Conservation (phyloP, 2,329 filamentous ascomycete genomes). For the Neofusicoccum laricinum region DNA sequence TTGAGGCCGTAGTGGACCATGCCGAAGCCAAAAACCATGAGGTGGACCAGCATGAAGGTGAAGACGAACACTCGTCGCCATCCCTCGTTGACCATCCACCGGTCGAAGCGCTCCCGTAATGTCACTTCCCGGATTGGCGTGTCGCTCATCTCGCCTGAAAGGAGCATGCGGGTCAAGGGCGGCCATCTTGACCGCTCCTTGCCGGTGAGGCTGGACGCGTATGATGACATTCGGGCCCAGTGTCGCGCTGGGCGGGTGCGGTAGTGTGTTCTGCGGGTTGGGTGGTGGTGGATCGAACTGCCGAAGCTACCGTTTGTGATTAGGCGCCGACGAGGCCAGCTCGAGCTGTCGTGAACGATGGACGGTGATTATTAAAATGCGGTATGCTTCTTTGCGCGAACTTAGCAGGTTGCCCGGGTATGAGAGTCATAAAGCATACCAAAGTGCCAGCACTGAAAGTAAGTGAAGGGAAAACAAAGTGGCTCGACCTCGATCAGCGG, state of each 20-base stretch:
- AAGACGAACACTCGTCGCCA: slow-evolving; percentile 79
- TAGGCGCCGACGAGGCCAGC: slow-evolving; percentile 12
- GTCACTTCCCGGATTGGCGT: slow-evolving; percentile 68
- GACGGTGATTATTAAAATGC: not conserved
- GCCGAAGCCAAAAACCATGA: slow-evolving; percentile 74
- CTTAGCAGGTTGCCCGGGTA: not conserved
- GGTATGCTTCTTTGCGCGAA: not conserved
- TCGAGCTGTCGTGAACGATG: not conserved
- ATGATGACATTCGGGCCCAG: not conserved
- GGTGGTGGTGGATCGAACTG: not conserved
- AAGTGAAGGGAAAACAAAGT: not conserved
- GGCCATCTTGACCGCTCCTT: slow-evolving; percentile 76
- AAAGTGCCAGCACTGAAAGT: slow-evolving; percentile 12
- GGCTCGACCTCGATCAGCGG: not conserved
- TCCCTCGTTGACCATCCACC: slow-evolving; percentile 89
- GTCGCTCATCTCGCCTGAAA: slow-evolving; percentile 78
- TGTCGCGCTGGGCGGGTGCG: too few species aligned
- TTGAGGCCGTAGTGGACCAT: slow-evolving; percentile 79
- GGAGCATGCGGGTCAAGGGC: slow-evolving; percentile 75
- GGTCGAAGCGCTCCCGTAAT: slow-evolving; percentile 69
- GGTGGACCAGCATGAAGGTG: slow-evolving; percentile 69
- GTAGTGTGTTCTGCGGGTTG: not conserved
- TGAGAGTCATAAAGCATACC: not conserved
- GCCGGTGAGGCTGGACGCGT: slow-evolving; percentile 32
- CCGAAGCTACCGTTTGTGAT: not conserved